These are phyloP conservation scores for Sporodiniella umbellata DNA, from an alignment of 371 early-diverging fungal species.

Conservation along the genomic window DNA sequence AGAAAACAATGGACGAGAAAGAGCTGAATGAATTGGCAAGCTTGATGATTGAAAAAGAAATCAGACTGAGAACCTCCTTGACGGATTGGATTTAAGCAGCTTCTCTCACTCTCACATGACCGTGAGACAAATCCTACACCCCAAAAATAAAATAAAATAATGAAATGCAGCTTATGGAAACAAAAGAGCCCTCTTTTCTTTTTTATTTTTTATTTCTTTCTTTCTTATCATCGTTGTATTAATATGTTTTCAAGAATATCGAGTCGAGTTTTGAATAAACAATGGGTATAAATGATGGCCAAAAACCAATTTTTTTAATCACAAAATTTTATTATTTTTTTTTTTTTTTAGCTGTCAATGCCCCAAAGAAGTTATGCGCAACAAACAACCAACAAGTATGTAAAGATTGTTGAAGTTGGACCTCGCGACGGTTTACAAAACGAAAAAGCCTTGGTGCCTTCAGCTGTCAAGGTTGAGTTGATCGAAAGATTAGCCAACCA, in stretches of 20 bases:
- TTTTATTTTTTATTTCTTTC: background rate
- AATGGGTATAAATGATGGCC: background rate
- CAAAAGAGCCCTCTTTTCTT: background rate
- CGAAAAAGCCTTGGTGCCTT: slow-evolving; percentile 83
- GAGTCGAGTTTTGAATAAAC: background rate
- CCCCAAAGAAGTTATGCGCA: slow-evolving; percentile 5
- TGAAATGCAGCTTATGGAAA: background rate
- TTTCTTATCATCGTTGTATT: too few relatives aligned
- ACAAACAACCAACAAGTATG: slow-evolving; percentile 24
- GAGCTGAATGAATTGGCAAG: slow-evolving; percentile 54
- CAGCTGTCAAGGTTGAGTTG: slow-evolving; percentile 77
- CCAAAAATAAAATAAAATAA: too few relatives aligned
- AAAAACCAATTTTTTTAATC: background rate
- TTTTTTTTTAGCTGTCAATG: too few relatives aligned
- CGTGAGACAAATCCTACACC: slow-evolving; percentile 10
- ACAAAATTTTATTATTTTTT: too few relatives aligned
- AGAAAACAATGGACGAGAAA: slow-evolving; percentile 34
- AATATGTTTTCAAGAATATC: slow-evolving; percentile 3
- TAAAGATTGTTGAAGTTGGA: slow-evolving; percentile 90
- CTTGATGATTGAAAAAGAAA: slow-evolving; percentile 67
- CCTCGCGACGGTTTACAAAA: slow-evolving; percentile 98
- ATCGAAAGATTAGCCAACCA: slow-evolving; percentile 80
- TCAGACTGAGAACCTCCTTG: slow-evolving; percentile 44
- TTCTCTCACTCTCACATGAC: slow-evolving; percentile 9
- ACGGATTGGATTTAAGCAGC: slow-evolving; percentile 15